Evolutionary conservation across 176 grass and related monocot genomes (phyloP).

Genomic region (Aechmea fasciata): DNA sequence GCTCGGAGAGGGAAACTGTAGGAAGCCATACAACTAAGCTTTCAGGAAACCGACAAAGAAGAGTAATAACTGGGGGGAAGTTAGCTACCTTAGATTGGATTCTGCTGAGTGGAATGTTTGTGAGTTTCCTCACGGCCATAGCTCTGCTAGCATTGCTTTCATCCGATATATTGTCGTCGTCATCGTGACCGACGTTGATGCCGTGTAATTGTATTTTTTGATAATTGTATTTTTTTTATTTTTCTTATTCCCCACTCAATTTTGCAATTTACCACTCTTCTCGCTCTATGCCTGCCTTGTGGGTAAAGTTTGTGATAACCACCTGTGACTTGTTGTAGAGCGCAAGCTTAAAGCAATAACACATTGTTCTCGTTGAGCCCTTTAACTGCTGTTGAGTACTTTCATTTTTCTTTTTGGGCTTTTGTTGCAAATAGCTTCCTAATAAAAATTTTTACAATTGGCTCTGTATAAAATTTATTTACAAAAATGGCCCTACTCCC

Average conservation of each 20-base stretch:
- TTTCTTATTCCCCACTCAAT: neutral
- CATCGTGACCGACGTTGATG: neutral
- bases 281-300: no score
- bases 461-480: no score
- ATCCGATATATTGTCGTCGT: slow-evolving; percentile 22
- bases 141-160: slow-evolving; percentile 32
- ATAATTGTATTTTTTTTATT: slow-evolving; percentile 4
- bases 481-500: no score
- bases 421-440: no score
- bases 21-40: neutral
- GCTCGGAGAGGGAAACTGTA: slow-evolving; percentile 13
- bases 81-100: slow-evolving; percentile 34
- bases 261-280: no score
- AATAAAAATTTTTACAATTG: no score
- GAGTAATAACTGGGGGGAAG: slow-evolving; percentile 17
- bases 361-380: no score
- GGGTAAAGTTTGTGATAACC: no score
- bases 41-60: slow-evolving; percentile 9
- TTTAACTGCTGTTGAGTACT: no score
- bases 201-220: slow-evolving; percentile 8
- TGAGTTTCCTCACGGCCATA: slow-evolving; percentile 39
- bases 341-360: no score
- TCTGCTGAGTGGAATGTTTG: slow-evolving; percentile 37
- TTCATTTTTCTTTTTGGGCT: no score
- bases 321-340: no score